Conservation (phyloP, 2,329 filamentous ascomycete species). For the Botryotinia globosa region DNA sequence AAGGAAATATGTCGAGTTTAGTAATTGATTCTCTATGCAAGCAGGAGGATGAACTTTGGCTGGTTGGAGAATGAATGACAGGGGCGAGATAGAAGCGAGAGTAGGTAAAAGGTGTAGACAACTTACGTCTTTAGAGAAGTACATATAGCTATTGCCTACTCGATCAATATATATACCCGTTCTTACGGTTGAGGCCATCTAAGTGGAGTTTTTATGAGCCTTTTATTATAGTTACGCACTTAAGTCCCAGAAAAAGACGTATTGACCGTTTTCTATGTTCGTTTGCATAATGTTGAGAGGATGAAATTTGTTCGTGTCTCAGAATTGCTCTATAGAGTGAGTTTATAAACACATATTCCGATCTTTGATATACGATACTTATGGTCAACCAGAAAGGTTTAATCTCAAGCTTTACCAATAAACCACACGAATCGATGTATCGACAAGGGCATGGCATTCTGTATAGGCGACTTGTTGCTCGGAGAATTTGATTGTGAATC, state of each 20-base stretch:
- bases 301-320: not conserved
- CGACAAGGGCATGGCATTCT: not conserved
- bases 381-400: not conserved
- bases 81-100: not conserved
- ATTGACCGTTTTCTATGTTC: too few species aligned
- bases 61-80: not conserved
- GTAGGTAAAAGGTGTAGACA: not conserved
- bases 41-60: not conserved
- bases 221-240: not conserved
- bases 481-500: not conserved
- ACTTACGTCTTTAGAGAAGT: not conserved
- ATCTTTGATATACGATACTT: not conserved
- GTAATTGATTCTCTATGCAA: not conserved
- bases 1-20: not conserved
- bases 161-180: not conserved
- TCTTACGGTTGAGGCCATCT: too few species aligned
- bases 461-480: not conserved
- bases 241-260: too few species aligned
- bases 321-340: not conserved
- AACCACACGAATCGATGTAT: not conserved
- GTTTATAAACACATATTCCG: not conserved
- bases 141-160: too few species aligned
- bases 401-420: not conserved
- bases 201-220: not conserved
- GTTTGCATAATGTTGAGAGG: not conserved